A percentile compares a stretch with the other conserved stretches of the same genome.
These are phyloP conservation scores for Narthecium ossifragum DNA, from an alignment of 106 monocot species.

Conservation along the genomic window DNA sequence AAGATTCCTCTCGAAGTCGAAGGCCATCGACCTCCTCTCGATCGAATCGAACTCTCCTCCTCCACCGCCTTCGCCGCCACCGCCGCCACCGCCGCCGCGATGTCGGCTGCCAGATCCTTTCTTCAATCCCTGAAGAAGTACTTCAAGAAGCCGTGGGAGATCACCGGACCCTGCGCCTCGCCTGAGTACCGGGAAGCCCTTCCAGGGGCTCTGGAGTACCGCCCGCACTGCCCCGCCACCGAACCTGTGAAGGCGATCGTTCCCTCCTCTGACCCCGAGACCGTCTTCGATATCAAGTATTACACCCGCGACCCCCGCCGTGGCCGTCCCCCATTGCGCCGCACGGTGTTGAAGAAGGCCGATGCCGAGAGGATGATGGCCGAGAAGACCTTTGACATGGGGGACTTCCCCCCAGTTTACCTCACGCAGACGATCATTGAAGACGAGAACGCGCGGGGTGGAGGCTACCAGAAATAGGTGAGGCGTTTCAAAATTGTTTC, in stretches of 20 bases:
- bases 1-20: no score
- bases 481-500: no score
- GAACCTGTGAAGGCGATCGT: conserved; percentile 37
- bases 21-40: no score
- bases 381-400: conserved; percentile 48
- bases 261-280: conserved; percentile 79
- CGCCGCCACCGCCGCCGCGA: conserved; percentile 16
- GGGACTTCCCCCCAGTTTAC: conserved; percentile 69
- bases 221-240: conserved; percentile 66
- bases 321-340: conserved; percentile 54
- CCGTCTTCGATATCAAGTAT: conserved; percentile 91
- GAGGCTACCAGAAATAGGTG: conserved; percentile 70
- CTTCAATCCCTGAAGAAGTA: conserved; percentile 36
- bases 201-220: conserved; percentile 73
- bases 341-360: conserved; percentile 57
- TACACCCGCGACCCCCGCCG: conserved; percentile 73
- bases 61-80: no score
- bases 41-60: no score
- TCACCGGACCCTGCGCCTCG: conserved; percentile 82
- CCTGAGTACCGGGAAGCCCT: conserved; percentile 81
- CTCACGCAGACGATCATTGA: conserved; percentile 40
- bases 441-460: conserved; percentile 61
- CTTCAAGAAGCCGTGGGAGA: conserved; percentile 94
- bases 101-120: conserved; percentile 40
- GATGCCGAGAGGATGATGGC: conserved; percentile 70